Evolutionary conservation across 495 filamentous ascomycete genomes (phyloP), one percentile per base, ranked within the genome.

Genomic region (Venustampulla echinocandica): DNA sequence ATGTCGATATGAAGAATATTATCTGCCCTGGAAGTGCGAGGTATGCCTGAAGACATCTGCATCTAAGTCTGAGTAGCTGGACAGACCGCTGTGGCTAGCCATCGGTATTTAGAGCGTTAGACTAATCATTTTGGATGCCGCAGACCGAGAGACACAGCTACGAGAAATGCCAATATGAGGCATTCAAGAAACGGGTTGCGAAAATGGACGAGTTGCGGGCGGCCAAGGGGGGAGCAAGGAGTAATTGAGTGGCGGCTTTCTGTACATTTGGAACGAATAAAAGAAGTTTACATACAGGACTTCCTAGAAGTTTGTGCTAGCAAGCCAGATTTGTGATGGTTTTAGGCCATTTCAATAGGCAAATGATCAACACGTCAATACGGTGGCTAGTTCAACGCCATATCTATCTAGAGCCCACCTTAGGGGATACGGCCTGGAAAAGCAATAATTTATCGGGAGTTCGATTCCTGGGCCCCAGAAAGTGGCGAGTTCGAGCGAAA

Each of bases 131-230:
- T 3, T 19, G 14, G 11, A 5, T 10, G 32, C 7, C 27, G 43
- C 57, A 96, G 92, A 76, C 85, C 61, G 92, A 98, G 74, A 75
- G 92, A 73, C 92, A 98, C 67, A 81, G 76, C 59, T 98, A 98
- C 71, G 92, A 98, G 61, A 97, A 96, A 65, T 98, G 92, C 80
- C 92, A 98, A 59, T 98, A 98, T 70, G 83, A 82, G 32, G 92
- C 95, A 62, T 98, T 98, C 76, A 95, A 94, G 81, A 89, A 88
- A 75, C 83, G 92, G 24, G 92, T 98, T 47, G 85, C 85, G 47
- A 96, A 93, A 80, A 98, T 98, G 93, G 80, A 96, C 58, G 92
- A 98, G 73, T 69, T 98, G 47, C 76, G 89, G 56, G 88, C 75
- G 38, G 80, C 83, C 27, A 97, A 94, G 77, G 83, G 73, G 23